Evolutionary conservation across 495 filamentous ascomycete genomes (phyloP), one percentile per base, ranked within the genome.

Genomic region (Lasiosphaeriaceae sp.): DNA sequence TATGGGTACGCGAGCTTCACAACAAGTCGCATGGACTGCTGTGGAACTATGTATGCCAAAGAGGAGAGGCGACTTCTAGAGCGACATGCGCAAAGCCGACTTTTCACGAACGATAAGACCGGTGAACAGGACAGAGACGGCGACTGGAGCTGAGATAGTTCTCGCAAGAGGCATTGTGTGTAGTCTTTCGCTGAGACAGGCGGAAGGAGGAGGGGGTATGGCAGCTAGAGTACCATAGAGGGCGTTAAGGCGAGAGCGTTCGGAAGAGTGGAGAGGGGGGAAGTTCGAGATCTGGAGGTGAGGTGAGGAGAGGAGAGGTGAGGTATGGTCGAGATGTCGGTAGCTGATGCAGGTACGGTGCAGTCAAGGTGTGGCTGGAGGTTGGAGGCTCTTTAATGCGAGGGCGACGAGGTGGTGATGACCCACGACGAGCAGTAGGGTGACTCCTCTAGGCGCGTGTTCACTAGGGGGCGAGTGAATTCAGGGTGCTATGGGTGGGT

Each of bases 81-180:
- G 67, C 66, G 65, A 59, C 56, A 60, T 57, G 71, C 66, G 62
- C 67, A 50, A 63, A 68, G 66, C 63, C 73, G 72, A 57, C 66
- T 72, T 74, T 78, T 72, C 73, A 79, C 77, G 68, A 74, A 74
- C 64, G 72, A 78, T 77, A 72, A 73, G 69, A 79, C 77, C 77
- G 78, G 77, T 72, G 61, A 76, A 81, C 78, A 71, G 72, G 71
- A 71, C 75, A 66, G 67, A 73, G 79, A 78, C 69, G 79, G 74
- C 80, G 80, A 83, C 80, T 81, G 80, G 77, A 71, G 74, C 75
- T 61, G 59, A 66, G 54, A 60, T 52, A 56, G 59, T 67, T 71
- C 66, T 70, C 72, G 65, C 74, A 79, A 82, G 61, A 74, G 70
- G 70, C 80, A 82, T 82, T 51, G 68, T 81, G 78, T 71, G 71